Conservation (phyloP, 306 rosid species). For the Cicer yamashitae region DNA sequence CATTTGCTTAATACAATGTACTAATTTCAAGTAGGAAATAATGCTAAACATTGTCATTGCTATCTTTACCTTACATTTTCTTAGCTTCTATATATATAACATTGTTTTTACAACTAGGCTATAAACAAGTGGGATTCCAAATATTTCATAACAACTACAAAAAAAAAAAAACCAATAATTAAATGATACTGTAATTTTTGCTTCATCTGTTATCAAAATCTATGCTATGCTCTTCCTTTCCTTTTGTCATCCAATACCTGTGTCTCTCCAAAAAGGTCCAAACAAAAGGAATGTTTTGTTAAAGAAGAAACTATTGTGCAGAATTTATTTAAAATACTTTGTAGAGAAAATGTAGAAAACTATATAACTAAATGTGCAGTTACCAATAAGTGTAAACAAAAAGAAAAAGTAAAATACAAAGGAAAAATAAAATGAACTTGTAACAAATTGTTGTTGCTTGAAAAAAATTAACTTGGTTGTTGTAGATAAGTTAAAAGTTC, state of each 20-base stretch:
- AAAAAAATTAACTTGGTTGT: slow-evolving; percentile 6
- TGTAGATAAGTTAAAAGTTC: neutral
- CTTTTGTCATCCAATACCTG: slow-evolving; percentile 64
- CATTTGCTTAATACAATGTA: slow-evolving; percentile 7
- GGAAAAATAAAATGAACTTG: neutral
- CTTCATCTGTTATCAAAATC: neutral
- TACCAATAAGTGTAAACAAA: neutral
- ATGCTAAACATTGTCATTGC: slow-evolving; percentile 4
- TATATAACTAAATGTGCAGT: neutral
- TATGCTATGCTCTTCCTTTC: slow-evolving; percentile 48
- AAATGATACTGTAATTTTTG: slow-evolving; percentile 31
- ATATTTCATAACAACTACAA: slow-evolving; percentile 17
- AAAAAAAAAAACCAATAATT: neutral
- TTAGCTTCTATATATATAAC: slow-evolving; percentile 20
- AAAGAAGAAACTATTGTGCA: slow-evolving; percentile 36
- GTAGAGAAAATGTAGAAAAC: neutral
- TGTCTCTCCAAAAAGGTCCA: slow-evolving; percentile 34
- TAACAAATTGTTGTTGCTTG: neutral
- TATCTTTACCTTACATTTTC: slow-evolving; percentile 25
- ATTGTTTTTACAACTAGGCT: slow-evolving; percentile 10
- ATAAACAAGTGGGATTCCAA: neutral
- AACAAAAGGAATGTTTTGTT: slow-evolving; percentile 19
- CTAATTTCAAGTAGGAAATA: slow-evolving; percentile 6
- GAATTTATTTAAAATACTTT: slow-evolving; percentile 3
- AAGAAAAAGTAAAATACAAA: neutral